These are phyloP conservation scores for Glycine soja DNA, from an alignment of 306 rosid genomes.

Conservation along the genomic window DNA sequence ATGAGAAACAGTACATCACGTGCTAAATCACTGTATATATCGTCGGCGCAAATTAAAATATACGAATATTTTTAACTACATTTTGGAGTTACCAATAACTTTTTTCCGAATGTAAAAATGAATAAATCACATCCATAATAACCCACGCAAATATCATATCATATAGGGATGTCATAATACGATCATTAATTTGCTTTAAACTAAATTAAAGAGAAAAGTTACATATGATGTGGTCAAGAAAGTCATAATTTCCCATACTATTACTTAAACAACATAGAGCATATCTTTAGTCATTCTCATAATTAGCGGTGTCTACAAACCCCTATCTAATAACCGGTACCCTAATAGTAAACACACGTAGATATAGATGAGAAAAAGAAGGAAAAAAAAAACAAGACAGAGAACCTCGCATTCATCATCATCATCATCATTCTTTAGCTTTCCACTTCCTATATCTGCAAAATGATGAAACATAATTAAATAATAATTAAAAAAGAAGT, in stretches of 20 bases:
- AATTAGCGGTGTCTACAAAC: conserved; percentile 28
- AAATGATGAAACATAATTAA: not conserved
- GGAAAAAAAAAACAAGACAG: not conserved
- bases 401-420: conserved; percentile 17
- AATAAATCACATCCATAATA: not conserved
- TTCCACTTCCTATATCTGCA: conserved; percentile 68
- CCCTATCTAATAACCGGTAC: conserved; percentile 43
- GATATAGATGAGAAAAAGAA: not conserved
- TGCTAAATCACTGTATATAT: not conserved
- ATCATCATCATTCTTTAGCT: conserved; percentile 14
- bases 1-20: too few species aligned
- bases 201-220: conserved; percentile 4
- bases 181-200: conserved; percentile 21
- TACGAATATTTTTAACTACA: not conserved
- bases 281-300: conserved; percentile 40
- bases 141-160: not conserved
- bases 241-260: conserved; percentile 40
- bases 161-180: not conserved
- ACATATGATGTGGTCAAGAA: conserved; percentile 52
- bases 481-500: too few species aligned
- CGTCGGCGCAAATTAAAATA: not conserved
- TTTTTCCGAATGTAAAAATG: not conserved
- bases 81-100: not conserved
- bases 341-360: conserved; percentile 41
- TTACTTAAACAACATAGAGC: conserved; percentile 14